Evolutionary conservation across 148 eudicot species (phyloP).

Genomic region (Rheum nobile): DNA sequence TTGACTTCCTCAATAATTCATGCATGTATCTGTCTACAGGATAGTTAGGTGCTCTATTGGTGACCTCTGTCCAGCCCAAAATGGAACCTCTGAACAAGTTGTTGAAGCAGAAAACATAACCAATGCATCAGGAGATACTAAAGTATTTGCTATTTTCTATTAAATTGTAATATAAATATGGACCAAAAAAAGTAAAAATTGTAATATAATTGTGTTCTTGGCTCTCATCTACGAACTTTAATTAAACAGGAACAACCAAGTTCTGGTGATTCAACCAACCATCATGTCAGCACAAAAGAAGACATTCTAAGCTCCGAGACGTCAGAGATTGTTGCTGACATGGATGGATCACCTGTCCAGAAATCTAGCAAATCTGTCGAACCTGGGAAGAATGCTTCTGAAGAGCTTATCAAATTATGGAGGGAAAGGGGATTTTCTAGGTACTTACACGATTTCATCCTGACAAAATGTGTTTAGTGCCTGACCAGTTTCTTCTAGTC

Average conservation of each 20-base stretch:
- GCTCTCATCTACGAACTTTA: neutral
- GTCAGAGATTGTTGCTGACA: constrained; percentile 19
- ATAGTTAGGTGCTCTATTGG: constrained; percentile 47
- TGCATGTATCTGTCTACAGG: constrained; percentile 23
- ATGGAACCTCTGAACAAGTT: constrained; percentile 26
- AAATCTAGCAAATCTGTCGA: constrained; percentile 37
- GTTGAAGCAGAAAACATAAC: constrained; percentile 16
- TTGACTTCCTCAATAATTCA: neutral
- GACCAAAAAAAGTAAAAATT: too few species aligned
- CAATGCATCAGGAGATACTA: neutral
- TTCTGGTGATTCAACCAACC: constrained; percentile 15
- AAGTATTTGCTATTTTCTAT: constrained; percentile 13
- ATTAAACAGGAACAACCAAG: constrained; percentile 32
- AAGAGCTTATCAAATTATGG: constrained; percentile 58
- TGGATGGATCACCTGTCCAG: constrained; percentile 18
- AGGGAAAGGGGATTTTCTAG: constrained; percentile 87
- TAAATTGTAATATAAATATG: too few species aligned
- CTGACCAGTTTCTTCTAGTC: neutral
- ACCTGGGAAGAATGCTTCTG: constrained; percentile 71
- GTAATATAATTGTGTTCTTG: too few species aligned
- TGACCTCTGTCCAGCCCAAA: constrained; percentile 38
- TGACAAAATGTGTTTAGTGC: neutral
- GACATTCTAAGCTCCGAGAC: constrained; percentile 16
- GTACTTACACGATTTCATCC: constrained; percentile 18
- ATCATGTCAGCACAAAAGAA: constrained; percentile 29